Conservation (phyloP, 1,284 basidiomycete species). For the Rhodotorula sp. region DNA sequence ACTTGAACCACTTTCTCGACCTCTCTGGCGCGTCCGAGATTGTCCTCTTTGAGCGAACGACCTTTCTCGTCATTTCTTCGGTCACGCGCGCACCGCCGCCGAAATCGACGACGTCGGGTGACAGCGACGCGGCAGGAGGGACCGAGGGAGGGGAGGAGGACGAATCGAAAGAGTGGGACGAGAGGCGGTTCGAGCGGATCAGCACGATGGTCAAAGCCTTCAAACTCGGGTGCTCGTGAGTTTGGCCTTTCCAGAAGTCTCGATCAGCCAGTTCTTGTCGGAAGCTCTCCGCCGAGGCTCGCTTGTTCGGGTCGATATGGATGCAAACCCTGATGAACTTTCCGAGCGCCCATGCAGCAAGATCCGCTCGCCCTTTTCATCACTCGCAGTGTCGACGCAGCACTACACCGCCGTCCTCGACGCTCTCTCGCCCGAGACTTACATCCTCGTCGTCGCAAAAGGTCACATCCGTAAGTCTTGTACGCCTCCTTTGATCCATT, state of each 20-base stretch:
- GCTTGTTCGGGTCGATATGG: no score
- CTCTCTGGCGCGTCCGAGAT: conserved; percentile 88
- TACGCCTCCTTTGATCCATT: no score
- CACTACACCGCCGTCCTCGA: conserved; percentile 86
- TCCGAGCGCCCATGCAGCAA: no score
- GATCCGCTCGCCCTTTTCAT: conserved; percentile 44
- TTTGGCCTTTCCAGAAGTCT: conserved; percentile 40
- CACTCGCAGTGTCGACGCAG: conserved; percentile 47
- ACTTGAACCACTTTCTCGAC: conserved; percentile 78
- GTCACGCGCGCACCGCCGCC: conserved; percentile 25
- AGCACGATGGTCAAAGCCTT: conserved; percentile 94
- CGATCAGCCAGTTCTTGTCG: background rate
- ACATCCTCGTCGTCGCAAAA: conserved; percentile 76
- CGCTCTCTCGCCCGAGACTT: conserved; percentile 89
- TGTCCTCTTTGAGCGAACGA: conserved; percentile 92
- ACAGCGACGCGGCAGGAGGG: no score
- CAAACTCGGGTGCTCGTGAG: conserved; percentile 81
- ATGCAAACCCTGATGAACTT: no score
- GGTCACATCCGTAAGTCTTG: conserved; percentile 50
- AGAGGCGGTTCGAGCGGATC: conserved; percentile 89
- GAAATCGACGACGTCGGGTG: conserved; percentile 2
- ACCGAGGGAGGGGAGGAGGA: conserved; percentile 49
- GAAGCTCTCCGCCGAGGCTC: no score
- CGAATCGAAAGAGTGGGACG: conserved; percentile 52
- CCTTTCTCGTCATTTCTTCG: conserved; percentile 80